Conservation (phyloP, 306 rosid genomes). For the Medicago arabica region DNA sequence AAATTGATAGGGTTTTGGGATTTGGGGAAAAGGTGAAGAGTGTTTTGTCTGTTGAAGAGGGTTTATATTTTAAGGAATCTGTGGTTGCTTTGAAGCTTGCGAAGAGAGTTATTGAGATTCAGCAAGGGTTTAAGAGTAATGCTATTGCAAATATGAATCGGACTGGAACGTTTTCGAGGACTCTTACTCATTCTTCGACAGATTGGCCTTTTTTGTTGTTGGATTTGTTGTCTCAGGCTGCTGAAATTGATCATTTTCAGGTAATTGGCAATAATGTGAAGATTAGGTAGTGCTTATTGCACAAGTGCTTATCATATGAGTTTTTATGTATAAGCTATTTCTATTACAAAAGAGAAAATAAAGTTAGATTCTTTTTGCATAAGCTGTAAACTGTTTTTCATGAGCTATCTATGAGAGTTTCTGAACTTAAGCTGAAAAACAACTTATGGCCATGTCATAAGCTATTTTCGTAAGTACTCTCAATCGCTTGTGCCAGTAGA, state of each 20-base stretch:
- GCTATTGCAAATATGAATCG: conserved; percentile 78
- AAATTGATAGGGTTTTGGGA: conserved; percentile 63
- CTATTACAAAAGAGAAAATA: too few relatives aligned
- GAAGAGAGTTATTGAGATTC: conserved; percentile 70
- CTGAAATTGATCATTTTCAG: conserved; percentile 92
- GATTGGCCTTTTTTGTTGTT: conserved; percentile 93
- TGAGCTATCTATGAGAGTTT: too few relatives aligned
- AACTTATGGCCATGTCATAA: too few relatives aligned
- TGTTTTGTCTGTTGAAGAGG: conserved; percentile 68
- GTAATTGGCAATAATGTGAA: conserved; percentile 43
- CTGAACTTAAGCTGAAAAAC: too few relatives aligned
- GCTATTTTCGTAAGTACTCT: too few relatives aligned
- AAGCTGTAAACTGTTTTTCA: background rate
- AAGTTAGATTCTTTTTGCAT: too few relatives aligned
- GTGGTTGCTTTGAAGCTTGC: conserved; percentile 74
- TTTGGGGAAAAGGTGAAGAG: conserved; percentile 52
- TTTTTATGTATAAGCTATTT: background rate
- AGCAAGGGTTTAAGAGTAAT: conserved; percentile 72
- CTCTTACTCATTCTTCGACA: conserved; percentile 73
- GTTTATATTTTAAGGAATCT: conserved; percentile 75
- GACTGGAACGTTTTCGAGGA: conserved; percentile 64
- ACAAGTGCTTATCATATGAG: background rate
- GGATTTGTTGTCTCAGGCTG: conserved; percentile 88
- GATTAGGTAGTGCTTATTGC: background rate
- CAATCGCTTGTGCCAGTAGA: too few relatives aligned